Evolutionary conservation across 805 yeast genomes (phyloP).

Genomic region (Blastobotrys chiropterorum): DNA sequence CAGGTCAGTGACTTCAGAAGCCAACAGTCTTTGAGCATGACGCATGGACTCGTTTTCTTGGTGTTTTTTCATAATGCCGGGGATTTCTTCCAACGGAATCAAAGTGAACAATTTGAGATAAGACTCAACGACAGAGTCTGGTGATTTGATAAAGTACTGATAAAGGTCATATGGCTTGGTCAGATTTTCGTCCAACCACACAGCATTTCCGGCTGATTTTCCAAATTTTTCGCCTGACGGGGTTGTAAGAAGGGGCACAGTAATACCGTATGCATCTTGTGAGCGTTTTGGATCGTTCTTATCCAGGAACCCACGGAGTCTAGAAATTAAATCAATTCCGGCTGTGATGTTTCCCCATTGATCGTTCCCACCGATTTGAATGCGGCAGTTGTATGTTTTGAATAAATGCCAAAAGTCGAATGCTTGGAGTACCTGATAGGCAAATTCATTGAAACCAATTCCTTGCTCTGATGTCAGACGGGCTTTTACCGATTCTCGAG

Average conservation of each 20-base stretch:
- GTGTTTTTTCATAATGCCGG: constrained; percentile 48
- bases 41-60: constrained; percentile 53
- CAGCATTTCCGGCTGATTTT: constrained; percentile 94
- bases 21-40: constrained; percentile 69
- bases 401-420: constrained; percentile 84
- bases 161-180: constrained; percentile 79
- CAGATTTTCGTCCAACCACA: constrained; percentile 68
- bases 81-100: constrained; percentile 58
- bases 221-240: constrained; percentile 92
- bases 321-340: constrained; percentile 78
- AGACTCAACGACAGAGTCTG: constrained; percentile 67
- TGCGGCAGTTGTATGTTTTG: constrained; percentile 47
- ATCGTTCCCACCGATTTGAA: constrained; percentile 93
- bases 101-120: constrained; percentile 75
- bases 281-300: constrained; percentile 7
- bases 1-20: constrained; percentile 78
- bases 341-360: constrained; percentile 99
- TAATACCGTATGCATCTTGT: constrained; percentile 53
- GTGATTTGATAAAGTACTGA: constrained; percentile 75
- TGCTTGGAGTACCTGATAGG: constrained; percentile 90
- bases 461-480: constrained; percentile 67
- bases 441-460: constrained; percentile 87
- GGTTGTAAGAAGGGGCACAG: constrained; percentile 85
- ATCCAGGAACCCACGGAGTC: constrained; percentile 37
- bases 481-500: constrained; percentile 78